Conservation (phyloP, 176 grass and related monocot genomes). For the Themeda triandra region DNA sequence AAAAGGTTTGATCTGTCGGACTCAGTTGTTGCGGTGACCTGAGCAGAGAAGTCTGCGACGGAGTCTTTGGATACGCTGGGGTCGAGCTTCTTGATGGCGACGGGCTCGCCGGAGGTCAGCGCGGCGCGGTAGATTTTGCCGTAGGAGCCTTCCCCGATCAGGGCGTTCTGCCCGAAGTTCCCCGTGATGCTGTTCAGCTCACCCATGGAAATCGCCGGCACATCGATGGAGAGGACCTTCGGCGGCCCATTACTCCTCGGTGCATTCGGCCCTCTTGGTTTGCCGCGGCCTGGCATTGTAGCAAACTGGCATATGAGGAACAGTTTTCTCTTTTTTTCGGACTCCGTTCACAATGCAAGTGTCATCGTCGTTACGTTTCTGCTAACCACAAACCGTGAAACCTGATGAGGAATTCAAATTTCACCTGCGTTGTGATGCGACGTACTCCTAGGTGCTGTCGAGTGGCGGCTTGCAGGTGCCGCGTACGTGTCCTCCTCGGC, state of each 20-base stretch:
- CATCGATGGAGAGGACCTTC: conserved; percentile 44
- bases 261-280: conserved; percentile 34
- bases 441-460: conserved; percentile 2
- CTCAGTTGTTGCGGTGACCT: neutral
- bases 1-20: neutral
- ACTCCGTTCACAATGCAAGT: too few species aligned
- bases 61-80: conserved; percentile 43
- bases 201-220: conserved; percentile 35
- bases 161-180: conserved; percentile 29
- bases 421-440: conserved; percentile 41
- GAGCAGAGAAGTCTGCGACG: conserved; percentile 39
- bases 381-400: too few species aligned
- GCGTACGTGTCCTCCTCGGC: conserved; percentile 32
- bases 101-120: conserved; percentile 28
- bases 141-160: conserved; percentile 67
- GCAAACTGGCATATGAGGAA: neutral
- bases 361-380: too few species aligned
- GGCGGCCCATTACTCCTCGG: conserved; percentile 11
- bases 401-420: neutral
- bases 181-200: conserved; percentile 45
- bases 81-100: conserved; percentile 58
- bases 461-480: conserved; percentile 25
- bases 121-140: conserved; percentile 38
- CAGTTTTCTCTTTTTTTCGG: neutral
- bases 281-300: conserved; percentile 31